phyloP scores from a whole-genome alignment of 2,329 filamentous ascomycete species.

The Diaporthe longicolla region DNA sequence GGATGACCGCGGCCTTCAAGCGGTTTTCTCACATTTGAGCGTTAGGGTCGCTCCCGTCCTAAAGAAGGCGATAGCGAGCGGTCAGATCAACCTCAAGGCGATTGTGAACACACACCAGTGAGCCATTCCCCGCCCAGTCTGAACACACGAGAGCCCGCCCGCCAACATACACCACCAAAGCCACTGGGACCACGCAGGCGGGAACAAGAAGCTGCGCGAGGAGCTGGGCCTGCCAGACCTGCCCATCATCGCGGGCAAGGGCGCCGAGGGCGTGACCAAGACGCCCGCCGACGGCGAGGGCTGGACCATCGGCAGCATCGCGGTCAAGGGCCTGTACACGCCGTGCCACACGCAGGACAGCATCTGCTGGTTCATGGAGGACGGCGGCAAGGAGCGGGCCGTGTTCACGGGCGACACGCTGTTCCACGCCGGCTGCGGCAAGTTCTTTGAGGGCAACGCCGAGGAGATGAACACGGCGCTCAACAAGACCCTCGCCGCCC shows the following conservation, averaged over 20 bases:
- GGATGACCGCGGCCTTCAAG: background rate
- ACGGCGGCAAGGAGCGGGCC: constrained; percentile 78
- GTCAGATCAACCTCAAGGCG: constrained; percentile 84
- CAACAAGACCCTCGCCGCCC: constrained; percentile 83
- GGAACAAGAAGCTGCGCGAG: constrained; percentile 79
- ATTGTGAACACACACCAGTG: constrained; percentile 99
- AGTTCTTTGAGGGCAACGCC: constrained; percentile 94
- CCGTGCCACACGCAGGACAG: constrained; percentile 99
- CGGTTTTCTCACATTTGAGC: background rate
- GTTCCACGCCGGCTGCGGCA: constrained; percentile 94
- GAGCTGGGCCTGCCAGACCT: constrained; percentile 72
- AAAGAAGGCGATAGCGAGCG: constrained; percentile 78
- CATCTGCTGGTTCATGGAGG: constrained; percentile 94
- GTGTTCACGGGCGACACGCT: constrained; percentile 98
- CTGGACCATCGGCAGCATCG: constrained; percentile 88
- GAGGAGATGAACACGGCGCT: constrained; percentile 93
- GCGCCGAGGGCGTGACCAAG: constrained; percentile 84
- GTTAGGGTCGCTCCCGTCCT: constrained; percentile 73
- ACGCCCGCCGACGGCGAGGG: constrained; percentile 82
- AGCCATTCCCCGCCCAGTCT: constrained; percentile 52
- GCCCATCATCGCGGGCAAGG: constrained; percentile 87
- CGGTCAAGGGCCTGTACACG: constrained; percentile 90
- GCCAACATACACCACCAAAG: constrained; percentile 60
- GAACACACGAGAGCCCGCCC: background rate
- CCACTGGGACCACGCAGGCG: constrained; percentile 94